A percentile compares a stretch with the other conserved stretches of the same genome.
phyloP scores from a whole-genome alignment of 129 eudicot genomes.

The Kitagawia praeruptora region DNA sequence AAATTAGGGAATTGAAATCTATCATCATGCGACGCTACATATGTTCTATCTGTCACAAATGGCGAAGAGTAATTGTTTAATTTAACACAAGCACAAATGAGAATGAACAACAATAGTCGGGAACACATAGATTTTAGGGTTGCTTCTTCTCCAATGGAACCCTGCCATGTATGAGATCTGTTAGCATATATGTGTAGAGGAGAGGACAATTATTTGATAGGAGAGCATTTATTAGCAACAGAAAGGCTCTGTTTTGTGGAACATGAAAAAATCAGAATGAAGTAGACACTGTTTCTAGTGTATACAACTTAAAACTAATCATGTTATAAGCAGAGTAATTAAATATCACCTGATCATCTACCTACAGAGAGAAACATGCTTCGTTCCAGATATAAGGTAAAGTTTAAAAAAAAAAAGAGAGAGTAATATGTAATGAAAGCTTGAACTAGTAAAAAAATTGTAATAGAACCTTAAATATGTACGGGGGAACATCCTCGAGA shows the following conservation, averaged over 20 bases:
- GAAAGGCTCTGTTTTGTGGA: background rate
- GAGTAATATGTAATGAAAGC: background rate
- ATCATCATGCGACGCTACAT: background rate
- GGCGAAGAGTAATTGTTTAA: background rate
- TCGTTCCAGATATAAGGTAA: background rate
- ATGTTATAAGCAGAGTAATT: background rate
- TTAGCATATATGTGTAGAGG: background rate
- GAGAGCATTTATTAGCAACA: background rate
- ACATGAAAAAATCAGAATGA: background rate
- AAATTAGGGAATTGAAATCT: background rate
- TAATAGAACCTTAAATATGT: conserved; percentile 49
- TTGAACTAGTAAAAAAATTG: background rate
- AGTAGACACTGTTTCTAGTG: background rate
- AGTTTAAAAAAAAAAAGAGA: background rate
- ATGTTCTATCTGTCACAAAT: background rate
- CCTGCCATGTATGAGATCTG: conserved; percentile 22
- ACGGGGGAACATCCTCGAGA: conserved; percentile 48
- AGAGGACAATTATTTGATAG: background rate
- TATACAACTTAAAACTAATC: background rate
- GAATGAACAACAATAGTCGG: background rate
- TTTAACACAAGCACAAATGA: background rate
- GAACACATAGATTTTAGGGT: background rate
- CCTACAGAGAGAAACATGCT: background rate
- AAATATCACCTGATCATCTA: background rate
- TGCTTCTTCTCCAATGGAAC: conserved; percentile 21